Evolutionary conservation across 192 early-diverging fungal species (phyloP), one percentile per base, ranked within the genome.

Genomic region (Backusella australiensis): DNA sequence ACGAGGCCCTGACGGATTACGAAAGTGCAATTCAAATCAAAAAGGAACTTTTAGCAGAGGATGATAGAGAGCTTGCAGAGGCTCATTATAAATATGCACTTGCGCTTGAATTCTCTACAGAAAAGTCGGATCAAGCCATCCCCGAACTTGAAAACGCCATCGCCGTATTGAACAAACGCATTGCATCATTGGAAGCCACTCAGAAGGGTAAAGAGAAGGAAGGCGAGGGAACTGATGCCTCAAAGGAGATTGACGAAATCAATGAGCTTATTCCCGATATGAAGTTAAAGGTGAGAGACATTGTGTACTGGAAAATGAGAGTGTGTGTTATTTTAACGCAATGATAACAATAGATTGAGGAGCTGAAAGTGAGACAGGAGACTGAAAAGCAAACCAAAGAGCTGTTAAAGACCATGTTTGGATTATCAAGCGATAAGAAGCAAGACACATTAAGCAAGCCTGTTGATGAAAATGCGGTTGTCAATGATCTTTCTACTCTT

Each of bases 11-110:
- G 17, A 77, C 84, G 17, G 92, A 93, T 76, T 92, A 82, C 67
- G 68, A 80, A 53, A 81, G 82, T 53, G 89, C 88, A 1, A 76
- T 91, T 19, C 69, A 82, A 15, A 63, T 93, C 41, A 93, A 93
- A 74, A 72, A 81, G 76, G 70, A 73, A 12, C 71, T 78, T 39
- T 75, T 90, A 21, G 65, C 83, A 6, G 41, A 81, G 5, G 89
- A 89, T 23, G 79, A 92, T 75, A 82, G 91, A 44, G 84, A 93
- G 69, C 71, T 90, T 67, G 89, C 91, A 15, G 91, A 94, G 73
- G 88, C 89, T 17, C 90, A 93, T 78, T 94, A 90, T 72, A 93
- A 91, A 72, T 83, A 92, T 26, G 90, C 87, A 0, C 84, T 94
- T 39, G 91, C 91, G 26, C 77, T 91, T 12, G 91, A 93, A 71